Conservation (phyloP, 345 rosid genomes). For the Eucalyptus erythrocorys region DNA sequence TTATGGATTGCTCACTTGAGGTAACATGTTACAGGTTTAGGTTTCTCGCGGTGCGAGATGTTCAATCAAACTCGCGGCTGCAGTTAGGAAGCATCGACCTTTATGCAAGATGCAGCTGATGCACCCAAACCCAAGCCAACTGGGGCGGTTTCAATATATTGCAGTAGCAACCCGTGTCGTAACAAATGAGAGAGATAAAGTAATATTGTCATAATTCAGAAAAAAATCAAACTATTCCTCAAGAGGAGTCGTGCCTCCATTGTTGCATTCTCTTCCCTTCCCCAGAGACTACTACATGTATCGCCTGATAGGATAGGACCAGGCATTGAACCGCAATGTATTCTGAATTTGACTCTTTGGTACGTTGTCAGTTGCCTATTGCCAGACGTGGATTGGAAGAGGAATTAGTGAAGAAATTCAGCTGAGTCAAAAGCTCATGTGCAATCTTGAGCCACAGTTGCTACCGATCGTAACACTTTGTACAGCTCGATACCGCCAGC, state of each 20-base stretch:
- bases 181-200: background rate
- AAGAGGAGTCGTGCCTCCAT: background rate
- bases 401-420: background rate
- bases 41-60: constrained; percentile 44
- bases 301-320: background rate
- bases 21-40: constrained; percentile 36
- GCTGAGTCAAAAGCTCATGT: background rate
- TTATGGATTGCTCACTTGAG: background rate
- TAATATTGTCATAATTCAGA: background rate
- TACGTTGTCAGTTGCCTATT: background rate
- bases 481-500: background rate
- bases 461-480: background rate
- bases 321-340: background rate
- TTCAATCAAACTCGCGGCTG: constrained; percentile 39
- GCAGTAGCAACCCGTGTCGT: background rate
- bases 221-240: background rate
- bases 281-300: background rate
- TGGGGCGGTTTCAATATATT: background rate
- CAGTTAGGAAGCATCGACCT: constrained; percentile 73
- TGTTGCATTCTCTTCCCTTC: background rate
- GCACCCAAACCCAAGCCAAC: background rate
- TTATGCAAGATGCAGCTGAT: constrained; percentile 11
- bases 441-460: background rate
- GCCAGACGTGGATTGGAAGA: background rate
- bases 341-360: background rate